These are phyloP conservation scores for Hansenula sp. DNA, from an alignment of 1,139 yeast genomes.

Conservation along the genomic window DNA sequence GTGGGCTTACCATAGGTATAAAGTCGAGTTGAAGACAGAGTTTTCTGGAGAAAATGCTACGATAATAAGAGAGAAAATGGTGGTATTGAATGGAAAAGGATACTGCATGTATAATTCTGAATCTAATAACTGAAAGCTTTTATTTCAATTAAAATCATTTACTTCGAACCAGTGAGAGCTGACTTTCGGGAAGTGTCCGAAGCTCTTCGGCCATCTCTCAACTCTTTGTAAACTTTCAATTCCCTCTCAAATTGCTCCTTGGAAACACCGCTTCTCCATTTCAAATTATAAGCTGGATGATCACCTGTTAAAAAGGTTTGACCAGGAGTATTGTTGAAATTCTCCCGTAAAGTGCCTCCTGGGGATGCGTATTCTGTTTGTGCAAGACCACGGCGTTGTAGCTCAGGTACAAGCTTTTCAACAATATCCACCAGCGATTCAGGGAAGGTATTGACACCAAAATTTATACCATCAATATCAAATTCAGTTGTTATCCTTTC, in stretches of 20 bases:
- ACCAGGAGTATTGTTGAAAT: neutral
- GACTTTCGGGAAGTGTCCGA: no score
- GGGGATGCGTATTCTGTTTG: neutral
- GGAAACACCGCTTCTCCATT: neutral
- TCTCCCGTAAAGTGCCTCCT: neutral
- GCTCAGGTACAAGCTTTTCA: neutral
- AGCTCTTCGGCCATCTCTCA: neutral
- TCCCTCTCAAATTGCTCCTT: neutral
- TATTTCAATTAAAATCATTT: no score
- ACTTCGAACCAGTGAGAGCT: no score
- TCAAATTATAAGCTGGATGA: neutral
- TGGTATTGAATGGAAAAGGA: no score
- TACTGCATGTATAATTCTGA: no score
- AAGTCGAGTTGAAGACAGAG: no score
- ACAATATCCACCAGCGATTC: conserved; percentile 20
- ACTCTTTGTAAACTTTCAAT: neutral
- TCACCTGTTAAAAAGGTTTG: neutral
- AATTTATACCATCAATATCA: conserved; percentile 32
- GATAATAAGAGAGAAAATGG: no score
- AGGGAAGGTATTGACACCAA: conserved; percentile 23
- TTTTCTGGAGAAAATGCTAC: neutral
- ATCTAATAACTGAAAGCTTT: no score
- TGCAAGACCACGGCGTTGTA: neutral
- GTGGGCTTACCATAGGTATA: neutral
- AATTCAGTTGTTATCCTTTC: conserved; percentile 27